These are phyloP conservation scores for Auricularia auricula-judae DNA, from an alignment of 768 basidiomycete species.

Conservation along the genomic window DNA sequence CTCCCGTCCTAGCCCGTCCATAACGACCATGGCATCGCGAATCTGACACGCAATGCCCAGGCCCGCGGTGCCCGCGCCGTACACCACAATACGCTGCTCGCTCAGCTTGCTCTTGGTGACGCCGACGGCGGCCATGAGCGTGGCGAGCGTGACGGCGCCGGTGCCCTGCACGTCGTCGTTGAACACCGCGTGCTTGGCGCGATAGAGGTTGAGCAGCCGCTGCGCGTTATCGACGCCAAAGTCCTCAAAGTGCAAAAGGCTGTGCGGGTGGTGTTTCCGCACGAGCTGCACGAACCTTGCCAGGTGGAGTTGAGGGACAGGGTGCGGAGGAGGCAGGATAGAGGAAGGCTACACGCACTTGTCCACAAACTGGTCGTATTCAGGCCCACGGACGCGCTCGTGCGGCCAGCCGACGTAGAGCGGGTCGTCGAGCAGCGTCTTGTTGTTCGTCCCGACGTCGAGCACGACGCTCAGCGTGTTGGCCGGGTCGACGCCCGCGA, in stretches of 20 bases:
- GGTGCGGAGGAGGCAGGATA: no score
- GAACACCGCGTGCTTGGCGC: constrained; percentile 55
- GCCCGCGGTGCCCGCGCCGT: constrained; percentile 76
- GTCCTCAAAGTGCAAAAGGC: constrained; percentile 76
- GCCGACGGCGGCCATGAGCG: constrained; percentile 55
- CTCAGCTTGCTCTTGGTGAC: constrained; percentile 53
- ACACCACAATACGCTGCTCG: constrained; percentile 69
- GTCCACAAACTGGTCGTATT: constrained; percentile 72
- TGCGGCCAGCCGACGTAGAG: constrained; percentile 68
- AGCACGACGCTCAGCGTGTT: constrained; percentile 48
- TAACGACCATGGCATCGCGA: constrained; percentile 1
- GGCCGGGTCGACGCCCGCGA: constrained; percentile 56
- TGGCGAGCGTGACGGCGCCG: constrained; percentile 62
- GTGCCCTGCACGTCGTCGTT: constrained; percentile 89
- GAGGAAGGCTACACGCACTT: constrained; percentile 28
- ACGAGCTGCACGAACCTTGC: constrained; percentile 68
- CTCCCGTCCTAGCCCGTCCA: constrained; percentile 30
- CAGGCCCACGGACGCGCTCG: constrained; percentile 55
- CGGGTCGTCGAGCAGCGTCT: constrained; percentile 45
- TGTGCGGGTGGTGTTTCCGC: constrained; percentile 54
- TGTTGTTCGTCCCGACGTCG: constrained; percentile 72
- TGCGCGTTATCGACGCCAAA: constrained; percentile 74
- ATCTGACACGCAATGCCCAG: constrained; percentile 50
- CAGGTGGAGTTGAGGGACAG: no score
- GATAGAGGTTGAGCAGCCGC: constrained; percentile 50